Evolutionary conservation across 352 stramenopile genomes (phyloP), one percentile per base, ranked within the genome.

Genomic region (Pythium sp.): DNA sequence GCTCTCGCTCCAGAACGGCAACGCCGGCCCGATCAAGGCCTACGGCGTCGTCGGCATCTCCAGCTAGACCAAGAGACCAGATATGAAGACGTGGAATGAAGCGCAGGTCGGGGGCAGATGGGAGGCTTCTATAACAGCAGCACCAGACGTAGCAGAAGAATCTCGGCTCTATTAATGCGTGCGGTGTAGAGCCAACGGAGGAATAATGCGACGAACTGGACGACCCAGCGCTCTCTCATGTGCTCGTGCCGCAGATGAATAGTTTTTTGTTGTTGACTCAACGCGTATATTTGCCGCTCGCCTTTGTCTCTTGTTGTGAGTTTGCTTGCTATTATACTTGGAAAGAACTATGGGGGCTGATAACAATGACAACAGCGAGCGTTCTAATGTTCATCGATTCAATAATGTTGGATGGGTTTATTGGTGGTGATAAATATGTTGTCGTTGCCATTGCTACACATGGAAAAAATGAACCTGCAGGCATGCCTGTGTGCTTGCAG

Each of bases 1-100:
- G 72, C 88, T 97, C 54, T 98, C 90, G 68, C 80, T 99, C 41
- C 91, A 97, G 69, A 99, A 98, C 75, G 97, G 97, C 68, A 99
- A 99, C 83, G 81, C 93, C 18, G 97, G 97, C 43, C 80, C 92
- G 58, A 91, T 97, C 71, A 87, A 95, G 70, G 94, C 91, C 28
- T 96, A 90, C 65, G 94, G 93, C 56, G 92, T 98, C 63, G 84
- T 98, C 67, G 94, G 94, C 68, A 98, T 98, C 79, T 92, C 86
- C 63, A 83, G 72, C 65, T 93, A 92, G 70, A 79, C 20, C 47
- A 28, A 58, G 53, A 58, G 12, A 58, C 6, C 4, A 58, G 12
- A 32, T n/a, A n/a, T 15, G 26, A 56, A 30, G n/a, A 28, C 22
- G 49, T 20, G 18, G 49, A 5, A 56, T 1, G n/a, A 32, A 30